These are phyloP conservation scores for Truncatella angustata DNA, from an alignment of 2,329 filamentous ascomycete species.

Conservation along the genomic window DNA sequence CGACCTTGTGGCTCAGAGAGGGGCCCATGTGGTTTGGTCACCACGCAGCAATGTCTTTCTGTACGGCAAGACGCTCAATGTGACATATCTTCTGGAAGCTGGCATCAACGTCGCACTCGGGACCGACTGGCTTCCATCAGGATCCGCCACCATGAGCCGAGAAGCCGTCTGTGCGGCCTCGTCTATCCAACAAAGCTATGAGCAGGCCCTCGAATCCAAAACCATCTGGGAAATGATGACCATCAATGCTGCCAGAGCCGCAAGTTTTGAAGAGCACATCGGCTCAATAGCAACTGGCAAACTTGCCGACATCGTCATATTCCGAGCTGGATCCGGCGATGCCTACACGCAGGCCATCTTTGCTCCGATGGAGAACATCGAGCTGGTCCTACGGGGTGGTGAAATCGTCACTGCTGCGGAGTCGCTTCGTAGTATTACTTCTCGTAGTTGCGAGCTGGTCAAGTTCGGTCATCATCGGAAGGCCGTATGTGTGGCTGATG, in stretches of 20 bases:
- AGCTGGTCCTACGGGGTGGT: slow-evolving; percentile 27
- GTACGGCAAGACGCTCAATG: slow-evolving; percentile 27
- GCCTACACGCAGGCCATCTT: slow-evolving; percentile 21
- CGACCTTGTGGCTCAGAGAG: slow-evolving; percentile 24
- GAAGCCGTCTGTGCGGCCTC: slow-evolving; percentile 21
- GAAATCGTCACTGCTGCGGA: slow-evolving; percentile 19
- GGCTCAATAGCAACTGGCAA: slow-evolving; percentile 41
- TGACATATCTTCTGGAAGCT: slow-evolving; percentile 20
- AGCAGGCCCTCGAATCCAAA: slow-evolving; percentile 15
- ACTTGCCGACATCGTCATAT: slow-evolving; percentile 41
- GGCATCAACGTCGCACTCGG: slow-evolving; percentile 27
- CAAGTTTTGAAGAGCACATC: slow-evolving; percentile 35
- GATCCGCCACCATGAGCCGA: slow-evolving; percentile 25
- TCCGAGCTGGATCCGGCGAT: slow-evolving; percentile 24
- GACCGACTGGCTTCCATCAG: slow-evolving; percentile 27
- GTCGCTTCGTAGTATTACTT: slow-evolving; percentile 10
- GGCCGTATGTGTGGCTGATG: slow-evolving; percentile 20
- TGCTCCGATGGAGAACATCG: slow-evolving; percentile 18
- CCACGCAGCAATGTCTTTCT: slow-evolving; percentile 27
- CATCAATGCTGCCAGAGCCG: slow-evolving; percentile 39
- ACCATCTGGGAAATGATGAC: slow-evolving; percentile 36
- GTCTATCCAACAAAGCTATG: slow-evolving; percentile 15
- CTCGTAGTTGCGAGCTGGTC: slow-evolving; percentile 17
- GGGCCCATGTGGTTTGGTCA: slow-evolving; percentile 27
- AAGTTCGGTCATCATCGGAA: slow-evolving; percentile 18